These are phyloP conservation scores for Skeletonema tropicum DNA, from an alignment of 108 stramenopile genomes.

Conservation along the genomic window DNA sequence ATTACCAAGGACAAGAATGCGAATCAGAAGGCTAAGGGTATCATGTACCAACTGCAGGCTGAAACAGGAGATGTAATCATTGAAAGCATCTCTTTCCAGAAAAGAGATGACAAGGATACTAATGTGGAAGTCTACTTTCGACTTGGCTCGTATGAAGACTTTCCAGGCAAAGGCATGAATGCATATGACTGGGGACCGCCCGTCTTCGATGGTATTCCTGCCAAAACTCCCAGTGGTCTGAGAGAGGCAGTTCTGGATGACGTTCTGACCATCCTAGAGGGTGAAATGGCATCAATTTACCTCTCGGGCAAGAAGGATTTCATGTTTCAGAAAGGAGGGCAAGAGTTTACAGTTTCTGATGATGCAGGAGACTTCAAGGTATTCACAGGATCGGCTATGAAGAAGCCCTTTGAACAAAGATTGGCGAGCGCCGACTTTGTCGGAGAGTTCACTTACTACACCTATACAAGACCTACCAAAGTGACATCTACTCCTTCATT, in stretches of 20 bases:
- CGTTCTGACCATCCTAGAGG: neutral
- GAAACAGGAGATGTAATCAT: neutral
- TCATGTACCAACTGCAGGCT: neutral
- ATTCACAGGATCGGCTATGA: neutral
- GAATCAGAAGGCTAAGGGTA: neutral
- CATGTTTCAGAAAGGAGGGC: neutral
- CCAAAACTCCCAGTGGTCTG: neutral
- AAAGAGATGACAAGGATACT: neutral
- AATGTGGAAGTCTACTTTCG: neutral
- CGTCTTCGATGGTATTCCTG: neutral
- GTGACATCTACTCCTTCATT: neutral
- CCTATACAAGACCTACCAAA: neutral
- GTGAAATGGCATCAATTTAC: neutral
- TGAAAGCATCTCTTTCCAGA: neutral
- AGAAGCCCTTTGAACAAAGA: neutral
- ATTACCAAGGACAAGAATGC: neutral
- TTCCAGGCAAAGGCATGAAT: neutral
- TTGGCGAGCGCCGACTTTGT: neutral
- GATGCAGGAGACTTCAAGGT: neutral
- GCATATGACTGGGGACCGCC: neutral
- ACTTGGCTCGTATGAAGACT: neutral
- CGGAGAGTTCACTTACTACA: neutral
- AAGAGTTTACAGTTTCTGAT: neutral
- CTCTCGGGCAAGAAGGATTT: neutral
- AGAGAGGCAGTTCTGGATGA: neutral